phyloP scores from a whole-genome alignment of 805 yeast genomes.

The Saccharomycopsis synnaedendra region DNA sequence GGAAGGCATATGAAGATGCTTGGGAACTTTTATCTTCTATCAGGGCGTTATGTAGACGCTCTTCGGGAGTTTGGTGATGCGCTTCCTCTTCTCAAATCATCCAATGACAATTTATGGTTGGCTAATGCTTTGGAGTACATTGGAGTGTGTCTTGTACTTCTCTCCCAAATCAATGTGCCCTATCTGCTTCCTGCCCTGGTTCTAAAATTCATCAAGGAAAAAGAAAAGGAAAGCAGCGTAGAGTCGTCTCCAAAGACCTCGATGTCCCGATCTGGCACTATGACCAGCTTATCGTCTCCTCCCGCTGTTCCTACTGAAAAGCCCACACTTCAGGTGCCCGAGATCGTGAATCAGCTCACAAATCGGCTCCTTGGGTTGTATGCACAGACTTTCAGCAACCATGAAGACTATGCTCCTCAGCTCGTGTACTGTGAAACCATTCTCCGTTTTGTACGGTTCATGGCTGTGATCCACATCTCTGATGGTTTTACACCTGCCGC shows the following conservation, averaged over 20 bases:
- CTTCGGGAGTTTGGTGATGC: conserved; percentile 68
- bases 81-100: conserved; percentile 39
- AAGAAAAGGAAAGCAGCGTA: conserved; percentile 6
- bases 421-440: conserved; percentile 65
- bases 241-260: conserved; percentile 40
- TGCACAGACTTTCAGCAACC: conserved; percentile 39
- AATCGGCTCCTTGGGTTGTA: conserved; percentile 32
- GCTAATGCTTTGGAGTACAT: conserved; percentile 82
- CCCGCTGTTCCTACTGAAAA: conserved; percentile 9
- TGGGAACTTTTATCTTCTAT: conserved; percentile 67
- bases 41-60: conserved; percentile 72
- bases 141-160: conserved; percentile 50
- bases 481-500: conserved; percentile 34
- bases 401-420: conserved; percentile 75
- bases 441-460: conserved; percentile 49
- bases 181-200: conserved; percentile 33
- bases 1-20: conserved; percentile 69
- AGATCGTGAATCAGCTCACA: conserved; percentile 28
- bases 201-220: conserved; percentile 11
- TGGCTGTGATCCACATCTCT: conserved; percentile 39
- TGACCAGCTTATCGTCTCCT: conserved; percentile 13
- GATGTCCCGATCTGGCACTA: conserved; percentile 16
- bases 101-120: conserved; percentile 77
- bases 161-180: conserved; percentile 44
- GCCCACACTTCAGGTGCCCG: conserved; percentile 19